A percentile compares a stretch with the other conserved stretches of the same genome.
phyloP scores from a whole-genome alignment of 2,329 filamentous ascomycete species.

The Dactylonectria estremocensis region DNA sequence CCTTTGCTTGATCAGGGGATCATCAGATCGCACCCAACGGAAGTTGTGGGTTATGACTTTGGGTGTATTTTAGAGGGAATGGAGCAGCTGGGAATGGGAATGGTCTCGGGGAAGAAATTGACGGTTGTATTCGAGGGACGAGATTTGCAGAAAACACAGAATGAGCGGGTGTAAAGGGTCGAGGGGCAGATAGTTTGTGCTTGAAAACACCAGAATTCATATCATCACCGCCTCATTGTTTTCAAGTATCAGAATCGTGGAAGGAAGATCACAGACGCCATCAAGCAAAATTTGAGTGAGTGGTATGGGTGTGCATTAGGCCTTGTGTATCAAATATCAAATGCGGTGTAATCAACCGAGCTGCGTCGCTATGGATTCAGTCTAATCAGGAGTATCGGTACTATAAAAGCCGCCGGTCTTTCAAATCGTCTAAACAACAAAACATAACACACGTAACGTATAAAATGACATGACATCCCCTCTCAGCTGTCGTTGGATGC shows the following conservation, averaged over 20 bases:
- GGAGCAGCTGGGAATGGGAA: neutral
- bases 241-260: neutral
- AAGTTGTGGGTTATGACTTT: neutral
- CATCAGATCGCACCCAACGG: neutral
- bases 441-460: neutral
- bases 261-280: neutral
- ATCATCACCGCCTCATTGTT: neutral
- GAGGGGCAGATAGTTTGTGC: neutral
- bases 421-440: constrained; percentile 3
- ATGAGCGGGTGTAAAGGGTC: neutral
- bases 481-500: constrained; percentile 5
- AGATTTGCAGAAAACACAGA: no score
- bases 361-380: neutral
- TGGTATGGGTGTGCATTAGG: neutral
- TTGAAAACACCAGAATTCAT: neutral
- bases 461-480: neutral
- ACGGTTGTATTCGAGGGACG: neutral
- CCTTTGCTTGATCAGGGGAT: neutral
- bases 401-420: neutral
- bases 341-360: neutral
- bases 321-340: neutral
- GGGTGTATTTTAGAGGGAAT: neutral
- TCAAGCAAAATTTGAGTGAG: neutral
- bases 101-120: neutral
- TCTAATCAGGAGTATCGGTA: neutral